Percentiles rank a stretch among this genome's conserved stretches.
Conservation (phyloP, 202 grass and related monocot genomes). For the Panicum virgatum region DNA sequence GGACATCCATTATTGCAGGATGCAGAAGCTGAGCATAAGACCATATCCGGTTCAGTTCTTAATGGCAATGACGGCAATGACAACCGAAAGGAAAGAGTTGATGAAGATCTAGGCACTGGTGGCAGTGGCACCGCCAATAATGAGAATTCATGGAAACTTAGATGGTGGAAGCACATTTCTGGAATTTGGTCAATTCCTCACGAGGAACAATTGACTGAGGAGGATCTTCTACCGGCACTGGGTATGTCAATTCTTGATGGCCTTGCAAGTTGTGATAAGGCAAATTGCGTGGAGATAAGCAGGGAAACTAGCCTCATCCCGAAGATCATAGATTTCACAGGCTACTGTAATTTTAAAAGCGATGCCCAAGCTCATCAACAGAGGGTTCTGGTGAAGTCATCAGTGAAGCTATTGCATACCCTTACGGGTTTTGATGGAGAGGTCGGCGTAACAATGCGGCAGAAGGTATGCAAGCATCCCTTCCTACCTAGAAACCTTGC, state of each 20-base stretch:
- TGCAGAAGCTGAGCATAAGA: background rate
- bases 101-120: background rate
- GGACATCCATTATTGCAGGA: background rate
- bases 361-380: background rate
- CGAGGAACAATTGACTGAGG: background rate
- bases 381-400: background rate
- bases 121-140: background rate
- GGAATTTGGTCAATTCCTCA: background rate
- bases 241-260: background rate
- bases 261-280: background rate
- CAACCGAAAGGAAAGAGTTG: background rate
- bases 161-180: background rate
- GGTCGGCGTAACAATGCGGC: background rate
- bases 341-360: background rate
- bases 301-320: background rate
- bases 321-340: background rate
- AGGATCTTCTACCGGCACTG: background rate
- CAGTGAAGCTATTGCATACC: conserved; percentile 5
- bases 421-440: background rate
- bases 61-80: too few relatives aligned
- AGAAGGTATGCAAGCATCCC: background rate
- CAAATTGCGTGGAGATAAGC: conserved; percentile 25
- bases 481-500: background rate
- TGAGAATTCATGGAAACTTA: background rate
- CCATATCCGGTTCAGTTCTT: too few relatives aligned